phyloP scores from a whole-genome alignment of 495 filamentous ascomycete species.

The Xylaria bambusicola region DNA sequence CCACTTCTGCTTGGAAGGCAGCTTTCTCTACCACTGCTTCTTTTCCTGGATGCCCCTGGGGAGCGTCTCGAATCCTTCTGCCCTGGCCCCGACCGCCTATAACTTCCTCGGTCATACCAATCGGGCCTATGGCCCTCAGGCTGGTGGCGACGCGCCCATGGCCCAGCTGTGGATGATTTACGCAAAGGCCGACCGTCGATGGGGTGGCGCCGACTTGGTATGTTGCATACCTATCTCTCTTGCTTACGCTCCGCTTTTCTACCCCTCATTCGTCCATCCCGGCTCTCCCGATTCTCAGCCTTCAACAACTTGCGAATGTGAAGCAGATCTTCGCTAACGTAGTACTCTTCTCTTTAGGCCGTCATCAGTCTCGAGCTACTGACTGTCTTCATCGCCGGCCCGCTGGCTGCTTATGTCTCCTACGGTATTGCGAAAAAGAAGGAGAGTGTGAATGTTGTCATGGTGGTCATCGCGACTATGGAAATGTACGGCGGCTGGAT shows the following conservation, averaged over 20 bases:
- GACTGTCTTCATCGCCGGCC: conserved; percentile 78
- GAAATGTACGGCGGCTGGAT: conserved; percentile 95
- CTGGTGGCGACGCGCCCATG: conserved; percentile 61
- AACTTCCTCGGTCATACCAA: conserved; percentile 49
- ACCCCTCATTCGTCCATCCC: background rate
- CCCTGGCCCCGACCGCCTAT: conserved; percentile 38
- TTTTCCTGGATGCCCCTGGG: conserved; percentile 61
- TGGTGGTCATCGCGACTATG: conserved; percentile 80
- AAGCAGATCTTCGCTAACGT: conserved; percentile 11
- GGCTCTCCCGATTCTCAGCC: background rate
- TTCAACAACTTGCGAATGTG: background rate
- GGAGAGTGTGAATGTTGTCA: conserved; percentile 65
- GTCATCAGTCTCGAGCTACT: conserved; percentile 83
- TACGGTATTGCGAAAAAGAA: conserved; percentile 63
- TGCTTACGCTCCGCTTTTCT: conserved; percentile 11
- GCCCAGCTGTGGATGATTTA: conserved; percentile 89
- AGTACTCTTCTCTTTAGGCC: conserved; percentile 35
- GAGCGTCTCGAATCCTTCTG: conserved; percentile 28
- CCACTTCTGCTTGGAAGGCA: conserved; percentile 85
- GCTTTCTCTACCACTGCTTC: conserved; percentile 91
- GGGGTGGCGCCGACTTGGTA: conserved; percentile 75
- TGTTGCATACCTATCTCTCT: conserved; percentile 10
- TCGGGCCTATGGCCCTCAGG: conserved; percentile 71
- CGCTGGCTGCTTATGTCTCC: conserved; percentile 69
- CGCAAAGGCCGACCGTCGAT: conserved; percentile 80